Evolutionary conservation across 441 rosid species (phyloP), one percentile per base, ranked within the genome.

Genomic region (Mallotus japonicus): DNA sequence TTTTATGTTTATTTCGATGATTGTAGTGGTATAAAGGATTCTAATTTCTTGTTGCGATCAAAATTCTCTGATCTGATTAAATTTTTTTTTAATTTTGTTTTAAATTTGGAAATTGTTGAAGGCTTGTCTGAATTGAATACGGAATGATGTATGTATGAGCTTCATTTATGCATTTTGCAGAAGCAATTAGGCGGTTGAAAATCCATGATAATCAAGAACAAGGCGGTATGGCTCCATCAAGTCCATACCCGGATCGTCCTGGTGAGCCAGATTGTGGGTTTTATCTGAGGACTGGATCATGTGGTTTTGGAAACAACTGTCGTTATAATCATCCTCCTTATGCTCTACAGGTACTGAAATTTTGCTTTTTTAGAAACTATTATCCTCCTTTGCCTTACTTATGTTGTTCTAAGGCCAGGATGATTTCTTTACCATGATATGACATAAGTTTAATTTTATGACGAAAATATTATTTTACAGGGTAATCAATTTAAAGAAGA

Each of bases 171-270:
- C 76, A 44, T 63, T 20, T 44, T 67, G 56, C 79, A 90, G 91
- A 83, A 75, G 84, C 84, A 12, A 73, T 88, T 61, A 44, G 57
- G 87, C 76, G 83, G 80, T 77, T 90, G 85, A 87, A 88, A 77
- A 68, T 88, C 24, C 71, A 72, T 80, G 95, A 84, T 37, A 73
- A 69, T 32, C 77, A 81, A 67, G 85, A 80, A 46, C 80, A 75
- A 49, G 83, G 72, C 53, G 76, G 73, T 69, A 72, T 67, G 82
- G 72, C 75, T 70, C 64, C 81, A 75, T 62, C 85, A 24, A 75
- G 78, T 57, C 76, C 78, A 40, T 93, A 92, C 81, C 98, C 97
- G 3, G 93, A 86, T 81, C 98, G 97, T 63, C 95, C 96, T 2
- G 90, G 92, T 32, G 90, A 85, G 79, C 88, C 89, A 13, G 93